Evolutionary conservation across 2,329 filamentous ascomycete genomes (phyloP).

Genomic region (Colletotrichum simmondsii): DNA sequence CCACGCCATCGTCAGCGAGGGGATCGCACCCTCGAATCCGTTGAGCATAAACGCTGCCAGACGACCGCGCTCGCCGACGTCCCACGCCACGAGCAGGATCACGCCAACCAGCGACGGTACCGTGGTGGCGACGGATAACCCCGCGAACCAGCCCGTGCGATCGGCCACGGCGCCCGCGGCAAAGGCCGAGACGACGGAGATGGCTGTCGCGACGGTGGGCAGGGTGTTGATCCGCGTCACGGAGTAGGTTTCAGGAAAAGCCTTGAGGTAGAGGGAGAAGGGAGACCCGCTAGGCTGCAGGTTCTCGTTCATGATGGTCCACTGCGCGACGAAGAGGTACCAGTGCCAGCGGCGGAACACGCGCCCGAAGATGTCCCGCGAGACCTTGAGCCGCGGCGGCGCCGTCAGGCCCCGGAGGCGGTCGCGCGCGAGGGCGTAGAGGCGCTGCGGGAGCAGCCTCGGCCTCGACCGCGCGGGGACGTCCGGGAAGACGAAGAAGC

Average conservation of each 20-base stretch:
- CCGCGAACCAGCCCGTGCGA: slow-evolving; percentile 46
- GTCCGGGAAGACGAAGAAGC: slow-evolving; percentile 48
- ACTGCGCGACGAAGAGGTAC: slow-evolving; percentile 50
- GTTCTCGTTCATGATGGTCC: slow-evolving; percentile 51
- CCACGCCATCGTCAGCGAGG: slow-evolving; percentile 51
- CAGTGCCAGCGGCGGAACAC: slow-evolving; percentile 52
- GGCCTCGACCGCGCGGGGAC: slow-evolving; percentile 44
- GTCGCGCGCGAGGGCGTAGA: slow-evolving; percentile 43
- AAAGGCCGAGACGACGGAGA: slow-evolving; percentile 49
- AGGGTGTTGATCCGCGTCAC: slow-evolving; percentile 53
- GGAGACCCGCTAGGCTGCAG: slow-evolving; percentile 46
- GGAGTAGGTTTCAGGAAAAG: slow-evolving; percentile 47
- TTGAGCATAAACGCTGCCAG: slow-evolving; percentile 50
- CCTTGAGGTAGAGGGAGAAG: slow-evolving; percentile 53
- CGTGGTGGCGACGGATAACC: slow-evolving; percentile 43
- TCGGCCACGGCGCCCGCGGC: slow-evolving; percentile 46
- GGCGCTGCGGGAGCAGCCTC: slow-evolving; percentile 42
- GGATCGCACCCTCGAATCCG: slow-evolving; percentile 49
- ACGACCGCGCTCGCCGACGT: slow-evolving; percentile 49
- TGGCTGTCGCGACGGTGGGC: slow-evolving; percentile 51
- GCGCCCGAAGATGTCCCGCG: slow-evolving; percentile 47
- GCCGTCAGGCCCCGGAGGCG: slow-evolving; percentile 42
- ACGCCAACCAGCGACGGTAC: slow-evolving; percentile 46
- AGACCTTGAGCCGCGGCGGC: slow-evolving; percentile 44
- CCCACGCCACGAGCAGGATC: slow-evolving; percentile 47